phyloP scores from a whole-genome alignment of 2,329 filamentous ascomycete genomes.

The Nemania serpens region DNA sequence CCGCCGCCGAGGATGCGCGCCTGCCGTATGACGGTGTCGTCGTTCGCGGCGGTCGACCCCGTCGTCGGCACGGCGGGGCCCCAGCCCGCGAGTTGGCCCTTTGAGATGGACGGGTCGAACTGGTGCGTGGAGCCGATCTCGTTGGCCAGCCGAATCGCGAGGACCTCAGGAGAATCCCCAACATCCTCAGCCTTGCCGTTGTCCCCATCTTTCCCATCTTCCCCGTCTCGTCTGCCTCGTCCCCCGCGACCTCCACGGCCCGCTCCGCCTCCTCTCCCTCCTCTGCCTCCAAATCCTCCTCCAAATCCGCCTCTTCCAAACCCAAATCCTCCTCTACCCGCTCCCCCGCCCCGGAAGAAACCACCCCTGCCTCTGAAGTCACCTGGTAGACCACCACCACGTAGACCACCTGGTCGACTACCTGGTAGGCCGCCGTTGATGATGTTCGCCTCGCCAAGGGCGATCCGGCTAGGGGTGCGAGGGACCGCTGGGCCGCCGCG shows the following conservation, averaged over 20 bases:
- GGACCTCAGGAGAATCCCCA: slow-evolving; percentile 1
- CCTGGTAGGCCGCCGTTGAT: too few species aligned
- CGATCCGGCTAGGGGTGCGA: too few species aligned
- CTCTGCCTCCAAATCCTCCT: slow-evolving; percentile 11
- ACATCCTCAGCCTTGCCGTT: not conserved
- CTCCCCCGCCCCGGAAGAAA: too few species aligned
- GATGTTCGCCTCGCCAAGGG: too few species aligned
- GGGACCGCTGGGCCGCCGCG: slow-evolving; percentile 33
- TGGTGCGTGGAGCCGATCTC: slow-evolving; percentile 39
- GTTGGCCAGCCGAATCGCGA: slow-evolving; percentile 23
- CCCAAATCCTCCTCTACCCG: too few species aligned
- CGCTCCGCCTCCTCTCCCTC: not conserved
- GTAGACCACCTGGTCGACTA: too few species aligned
- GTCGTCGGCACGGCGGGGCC: slow-evolving; percentile 45
- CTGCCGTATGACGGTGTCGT: slow-evolving; percentile 44
- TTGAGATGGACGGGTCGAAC: slow-evolving; percentile 44
- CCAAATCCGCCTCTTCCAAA: slow-evolving; percentile 32
- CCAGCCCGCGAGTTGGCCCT: slow-evolving; percentile 44
- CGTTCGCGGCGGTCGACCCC: slow-evolving; percentile 38
- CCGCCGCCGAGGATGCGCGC: slow-evolving; percentile 49
- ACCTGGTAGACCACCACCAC: too few species aligned
- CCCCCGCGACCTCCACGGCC: not conserved
- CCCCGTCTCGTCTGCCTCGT: not conserved
- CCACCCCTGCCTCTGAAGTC: too few species aligned
- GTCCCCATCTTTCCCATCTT: not conserved